These are phyloP conservation scores for Glycyrrhiza uralensis DNA, from an alignment of 306 rosid species.

Conservation along the genomic window DNA sequence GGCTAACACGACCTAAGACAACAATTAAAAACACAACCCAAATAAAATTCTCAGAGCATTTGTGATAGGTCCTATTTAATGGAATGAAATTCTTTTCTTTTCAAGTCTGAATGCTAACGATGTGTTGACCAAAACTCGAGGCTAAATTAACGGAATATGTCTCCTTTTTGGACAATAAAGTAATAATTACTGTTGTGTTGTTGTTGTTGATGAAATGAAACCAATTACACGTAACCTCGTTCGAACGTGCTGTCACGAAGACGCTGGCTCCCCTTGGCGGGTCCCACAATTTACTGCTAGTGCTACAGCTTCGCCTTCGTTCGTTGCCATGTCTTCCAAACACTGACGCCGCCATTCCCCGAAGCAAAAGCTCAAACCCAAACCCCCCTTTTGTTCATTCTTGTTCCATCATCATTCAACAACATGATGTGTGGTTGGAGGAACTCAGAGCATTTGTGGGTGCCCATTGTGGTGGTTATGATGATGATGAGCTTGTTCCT, in stretches of 20 bases:
- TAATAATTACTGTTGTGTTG: not conserved
- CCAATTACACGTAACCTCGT: not conserved
- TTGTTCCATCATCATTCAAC: not conserved
- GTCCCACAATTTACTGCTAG: constrained; percentile 32
- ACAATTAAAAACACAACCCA: too few species aligned
- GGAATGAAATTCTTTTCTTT: too few species aligned
- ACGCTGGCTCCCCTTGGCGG: not conserved
- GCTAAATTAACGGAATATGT: constrained; percentile 19
- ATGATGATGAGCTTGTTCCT: constrained; percentile 41
- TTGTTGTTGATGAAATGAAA: not conserved
- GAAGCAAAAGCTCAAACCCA: not conserved
- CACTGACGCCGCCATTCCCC: too few species aligned
- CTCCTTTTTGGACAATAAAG: not conserved
- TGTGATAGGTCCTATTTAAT: too few species aligned
- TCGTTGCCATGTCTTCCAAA: not conserved
- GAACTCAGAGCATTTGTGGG: constrained; percentile 26
- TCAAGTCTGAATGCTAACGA: too few species aligned
- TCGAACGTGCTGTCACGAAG: constrained; percentile 46
- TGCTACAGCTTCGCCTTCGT: not conserved
- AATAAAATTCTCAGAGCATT: too few species aligned
- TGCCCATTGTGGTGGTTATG: constrained; percentile 26
- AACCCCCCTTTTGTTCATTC: not conserved
- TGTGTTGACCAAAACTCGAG: not conserved
- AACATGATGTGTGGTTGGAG: not conserved
- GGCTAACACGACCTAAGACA: too few species aligned